These are phyloP conservation scores for Thelonectria olida DNA, from an alignment of 2,329 filamentous ascomycete species.

Conservation along the genomic window DNA sequence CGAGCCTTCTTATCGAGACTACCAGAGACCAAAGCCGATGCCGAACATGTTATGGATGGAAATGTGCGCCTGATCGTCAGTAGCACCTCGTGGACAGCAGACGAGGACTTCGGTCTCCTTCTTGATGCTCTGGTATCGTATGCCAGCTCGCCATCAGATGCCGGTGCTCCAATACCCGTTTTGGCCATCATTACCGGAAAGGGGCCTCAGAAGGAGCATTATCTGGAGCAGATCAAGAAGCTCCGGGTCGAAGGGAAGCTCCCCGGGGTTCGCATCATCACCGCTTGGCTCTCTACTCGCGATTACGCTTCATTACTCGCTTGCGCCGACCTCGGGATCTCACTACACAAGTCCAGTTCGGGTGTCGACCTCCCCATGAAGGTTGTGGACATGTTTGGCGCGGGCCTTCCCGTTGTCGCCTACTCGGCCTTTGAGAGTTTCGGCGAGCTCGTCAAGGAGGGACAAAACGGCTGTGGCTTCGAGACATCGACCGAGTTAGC, in stretches of 20 bases:
- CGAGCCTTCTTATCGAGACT: constrained; percentile 70
- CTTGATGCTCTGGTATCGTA: constrained; percentile 84
- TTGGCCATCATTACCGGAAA: constrained; percentile 94
- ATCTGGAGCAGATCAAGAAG: constrained; percentile 70
- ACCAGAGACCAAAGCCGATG: constrained; percentile 69
- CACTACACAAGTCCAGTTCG: constrained; percentile 90
- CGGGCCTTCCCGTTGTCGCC: constrained; percentile 88
- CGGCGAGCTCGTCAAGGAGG: constrained; percentile 88
- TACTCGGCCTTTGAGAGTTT: constrained; percentile 90
- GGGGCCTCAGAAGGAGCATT: constrained; percentile 83
- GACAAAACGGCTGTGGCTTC: constrained; percentile 87
- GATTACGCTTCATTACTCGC: constrained; percentile 89
- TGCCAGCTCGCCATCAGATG: constrained; percentile 55
- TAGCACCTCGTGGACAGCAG: constrained; percentile 96
- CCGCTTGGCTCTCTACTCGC: constrained; percentile 83
- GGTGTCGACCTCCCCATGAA: constrained; percentile 99
- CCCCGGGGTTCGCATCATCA: constrained; percentile 75
- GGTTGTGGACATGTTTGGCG: constrained; percentile 98
- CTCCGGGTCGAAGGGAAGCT: constrained; percentile 72
- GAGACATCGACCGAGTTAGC: constrained; percentile 74
- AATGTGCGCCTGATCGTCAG: constrained; percentile 80
- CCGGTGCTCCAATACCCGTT: constrained; percentile 70
- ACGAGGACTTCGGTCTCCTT: constrained; percentile 92
- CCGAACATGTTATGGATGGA: constrained; percentile 65
- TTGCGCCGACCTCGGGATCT: constrained; percentile 88